Base-by-base conservation (phyloP, 176 grass and related monocot genomes). In the Paspalum vaginatum region DNA sequence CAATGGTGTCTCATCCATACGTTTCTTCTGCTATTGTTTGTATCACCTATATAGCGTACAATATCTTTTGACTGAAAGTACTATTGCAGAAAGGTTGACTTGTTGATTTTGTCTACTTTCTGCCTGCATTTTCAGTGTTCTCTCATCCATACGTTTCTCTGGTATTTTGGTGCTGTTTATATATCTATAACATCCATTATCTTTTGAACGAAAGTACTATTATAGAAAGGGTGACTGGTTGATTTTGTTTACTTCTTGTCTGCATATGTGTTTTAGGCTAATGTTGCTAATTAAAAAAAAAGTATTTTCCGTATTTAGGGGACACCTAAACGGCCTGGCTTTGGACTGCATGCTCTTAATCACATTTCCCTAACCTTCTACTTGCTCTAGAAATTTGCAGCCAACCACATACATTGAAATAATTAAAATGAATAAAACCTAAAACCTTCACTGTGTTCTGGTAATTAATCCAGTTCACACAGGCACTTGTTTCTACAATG, bases 21-120 rank as follows among this genome's bases (percentile, higher is more conserved):
- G 12, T 73, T 55, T 74, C 9, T 77, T 76, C 52, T 84, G 9
- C 39, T 11, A 57, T 69, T 24, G 24, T 70, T 13, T 70, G 56
- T 46, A 53, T 45, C 16, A 21, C 21, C n/a, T n/a, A n/a, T n/a
- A 11, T 32, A 32, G 32, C 32, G 2, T 1, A 32, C 22, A 16
- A 14, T 57, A 11, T 56, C 48, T 51, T 45, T 76, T 22, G 21
- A 60, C 13, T 46, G 4, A 54, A 46, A 65, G 11, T 54, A 46
- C 26, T 75, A n/a, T 25, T 57, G 3, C 48, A 18, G 3, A 80
- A 41, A 27, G 13, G 7, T 17, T 45, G 40, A 73, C 17, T 62
- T n/a, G 3, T 43, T 42, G 9, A 62, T 75, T 74, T 18, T 20
- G n/a, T 54, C 50, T 64, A 16, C 51, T 62, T 51, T 16, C 49